Percentiles rank a stretch among this genome's conserved stretches.
phyloP scores from a whole-genome alignment of 2,329 filamentous ascomycete species.

The Diaporthe ampelina region DNA sequence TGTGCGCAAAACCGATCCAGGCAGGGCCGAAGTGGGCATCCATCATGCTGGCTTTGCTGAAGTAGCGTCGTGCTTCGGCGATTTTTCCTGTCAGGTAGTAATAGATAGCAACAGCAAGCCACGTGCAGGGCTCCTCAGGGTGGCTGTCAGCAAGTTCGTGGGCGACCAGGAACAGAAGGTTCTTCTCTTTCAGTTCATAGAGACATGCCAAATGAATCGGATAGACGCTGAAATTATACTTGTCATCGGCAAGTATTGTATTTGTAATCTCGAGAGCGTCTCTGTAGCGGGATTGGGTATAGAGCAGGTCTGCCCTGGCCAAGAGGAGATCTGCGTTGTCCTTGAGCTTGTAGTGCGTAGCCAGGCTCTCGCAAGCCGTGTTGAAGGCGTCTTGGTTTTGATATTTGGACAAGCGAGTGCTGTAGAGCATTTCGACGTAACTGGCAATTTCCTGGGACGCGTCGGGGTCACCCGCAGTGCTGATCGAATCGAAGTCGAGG shows the following conservation, averaged over 20 bases:
- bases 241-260: slow-evolving; percentile 84
- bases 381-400: slow-evolving; percentile 87
- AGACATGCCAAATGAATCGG: slow-evolving; percentile 93
- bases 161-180: slow-evolving; percentile 89
- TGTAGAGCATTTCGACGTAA: slow-evolving; percentile 97
- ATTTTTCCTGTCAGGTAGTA: slow-evolving; percentile 92
- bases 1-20: slow-evolving; percentile 99
- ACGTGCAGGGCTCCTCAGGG: slow-evolving; percentile 90
- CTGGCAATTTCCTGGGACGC: slow-evolving; percentile 88
- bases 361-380: slow-evolving; percentile 88
- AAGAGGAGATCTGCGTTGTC: slow-evolving; percentile 92
- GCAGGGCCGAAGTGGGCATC: slow-evolving; percentile 97
- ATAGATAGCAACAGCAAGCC: slow-evolving; percentile 95
- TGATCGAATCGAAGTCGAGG: slow-evolving; percentile 89
- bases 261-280: slow-evolving; percentile 89
- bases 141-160: slow-evolving; percentile 94
- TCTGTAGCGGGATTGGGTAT: slow-evolving; percentile 92
- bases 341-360: slow-evolving; percentile 91
- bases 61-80: slow-evolving; percentile 93
- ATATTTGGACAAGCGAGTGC: slow-evolving; percentile 95
- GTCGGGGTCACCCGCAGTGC: slow-evolving; percentile 69
- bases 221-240: slow-evolving; percentile 90
- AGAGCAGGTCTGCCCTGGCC: slow-evolving; percentile 89
- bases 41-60: slow-evolving; percentile 97
- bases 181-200: slow-evolving; percentile 88